phyloP scores from a whole-genome alignment of 805 yeast species.

The Tetrapisispora iriomotensis region DNA sequence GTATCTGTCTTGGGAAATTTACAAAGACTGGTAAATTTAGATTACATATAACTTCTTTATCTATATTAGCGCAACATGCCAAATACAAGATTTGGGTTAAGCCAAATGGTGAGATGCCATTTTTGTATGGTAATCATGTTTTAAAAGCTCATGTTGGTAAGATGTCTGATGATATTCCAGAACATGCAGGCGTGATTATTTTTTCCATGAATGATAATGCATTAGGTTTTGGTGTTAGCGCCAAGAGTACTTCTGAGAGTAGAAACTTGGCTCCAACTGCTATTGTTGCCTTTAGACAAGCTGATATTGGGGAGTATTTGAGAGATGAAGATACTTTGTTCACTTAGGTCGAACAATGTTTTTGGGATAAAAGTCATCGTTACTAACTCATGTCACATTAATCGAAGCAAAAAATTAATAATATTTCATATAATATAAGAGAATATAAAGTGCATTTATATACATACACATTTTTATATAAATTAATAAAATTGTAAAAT shows the following conservation, averaged over 20 bases:
- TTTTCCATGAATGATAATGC: slow-evolving; percentile 89
- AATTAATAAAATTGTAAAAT: neutral
- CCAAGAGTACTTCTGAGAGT: slow-evolving; percentile 83
- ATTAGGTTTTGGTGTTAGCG: slow-evolving; percentile 89
- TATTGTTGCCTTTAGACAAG: slow-evolving; percentile 92
- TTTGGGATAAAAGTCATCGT: neutral
- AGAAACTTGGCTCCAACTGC: slow-evolving; percentile 86
- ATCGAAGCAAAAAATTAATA: neutral
- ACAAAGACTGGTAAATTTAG: slow-evolving; percentile 96
- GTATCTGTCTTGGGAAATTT: slow-evolving; percentile 90
- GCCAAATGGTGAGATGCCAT: slow-evolving; percentile 97
- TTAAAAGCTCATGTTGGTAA: slow-evolving; percentile 94
- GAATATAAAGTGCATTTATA: slow-evolving; percentile 4
- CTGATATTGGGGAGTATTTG: slow-evolving; percentile 94
- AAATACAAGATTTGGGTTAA: slow-evolving; percentile 94
- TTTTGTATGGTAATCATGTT: slow-evolving; percentile 90
- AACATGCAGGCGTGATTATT: slow-evolving; percentile 91
- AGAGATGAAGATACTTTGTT: slow-evolving; percentile 96
- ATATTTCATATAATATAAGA: no score
- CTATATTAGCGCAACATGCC: slow-evolving; percentile 76
- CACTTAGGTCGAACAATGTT: slow-evolving; percentile 36
- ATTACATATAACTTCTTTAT: slow-evolving; percentile 85
- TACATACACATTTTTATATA: neutral
- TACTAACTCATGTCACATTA: neutral
- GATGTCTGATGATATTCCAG: slow-evolving; percentile 96